Evolutionary conservation across 108 stramenopile species (phyloP).

Genomic region (Aurantiochytrium sp.): DNA sequence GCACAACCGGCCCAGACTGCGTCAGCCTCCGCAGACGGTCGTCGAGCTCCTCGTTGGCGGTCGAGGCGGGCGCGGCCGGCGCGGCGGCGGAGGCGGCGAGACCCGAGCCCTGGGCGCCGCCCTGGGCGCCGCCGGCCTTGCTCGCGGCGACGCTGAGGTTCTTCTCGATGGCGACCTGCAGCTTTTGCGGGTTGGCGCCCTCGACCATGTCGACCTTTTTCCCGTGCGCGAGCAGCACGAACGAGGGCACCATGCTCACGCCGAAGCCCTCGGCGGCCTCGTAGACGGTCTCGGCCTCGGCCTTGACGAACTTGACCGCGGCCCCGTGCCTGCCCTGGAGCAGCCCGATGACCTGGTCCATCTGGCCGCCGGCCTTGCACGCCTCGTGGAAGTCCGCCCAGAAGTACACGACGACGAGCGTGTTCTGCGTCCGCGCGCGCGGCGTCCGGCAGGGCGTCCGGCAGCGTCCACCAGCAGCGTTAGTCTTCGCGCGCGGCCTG

Average conservation of each 20-base stretch:
- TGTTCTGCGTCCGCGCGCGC: not conserved
- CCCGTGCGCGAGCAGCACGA: constrained; percentile 65
- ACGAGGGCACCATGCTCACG: constrained; percentile 79
- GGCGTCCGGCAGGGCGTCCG: no score
- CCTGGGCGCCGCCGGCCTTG: not conserved
- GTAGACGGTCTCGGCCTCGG: constrained; percentile 68
- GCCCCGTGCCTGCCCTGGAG: constrained; percentile 2
- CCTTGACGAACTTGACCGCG: constrained; percentile 62
- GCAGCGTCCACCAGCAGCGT: no score
- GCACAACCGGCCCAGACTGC: constrained; percentile 67
- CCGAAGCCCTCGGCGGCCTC: constrained; percentile 54
- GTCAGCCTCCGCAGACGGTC: constrained; percentile 56
- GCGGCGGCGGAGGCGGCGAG: constrained; percentile 34
- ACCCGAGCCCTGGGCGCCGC: constrained; percentile 12
- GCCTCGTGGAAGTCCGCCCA: constrained; percentile 83
- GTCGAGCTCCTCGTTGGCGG: constrained; percentile 30
- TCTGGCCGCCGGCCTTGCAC: constrained; percentile 55
- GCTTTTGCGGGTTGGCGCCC: constrained; percentile 74
- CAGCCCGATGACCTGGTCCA: constrained; percentile 56
- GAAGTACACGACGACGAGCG: constrained; percentile 66
- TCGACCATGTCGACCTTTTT: constrained; percentile 70
- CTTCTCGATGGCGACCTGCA: constrained; percentile 42
- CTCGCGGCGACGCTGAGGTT: constrained; percentile 13
- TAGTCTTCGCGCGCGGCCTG: no score
- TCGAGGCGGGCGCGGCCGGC: not conserved